phyloP scores from a whole-genome alignment of 176 grass and related monocot genomes.

The Ensete glaucum region DNA sequence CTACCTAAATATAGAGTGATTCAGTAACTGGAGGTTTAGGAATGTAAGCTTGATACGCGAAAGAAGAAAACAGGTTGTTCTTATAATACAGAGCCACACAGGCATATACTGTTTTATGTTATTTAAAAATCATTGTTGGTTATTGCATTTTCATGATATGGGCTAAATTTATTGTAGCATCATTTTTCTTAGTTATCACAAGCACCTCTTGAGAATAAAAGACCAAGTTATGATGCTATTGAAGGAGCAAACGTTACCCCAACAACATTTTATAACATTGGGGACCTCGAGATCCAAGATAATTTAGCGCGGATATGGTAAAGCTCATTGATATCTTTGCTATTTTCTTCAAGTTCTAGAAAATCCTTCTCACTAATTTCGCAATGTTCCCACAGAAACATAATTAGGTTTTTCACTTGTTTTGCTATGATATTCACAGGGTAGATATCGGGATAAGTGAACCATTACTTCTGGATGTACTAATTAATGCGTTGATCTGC shows the following conservation, averaged over 20 bases:
- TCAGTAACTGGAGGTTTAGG: neutral
- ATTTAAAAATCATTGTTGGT: neutral
- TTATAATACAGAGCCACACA: no score
- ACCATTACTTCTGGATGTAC: slow-evolving; percentile 70
- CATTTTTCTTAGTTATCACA: slow-evolving; percentile 45
- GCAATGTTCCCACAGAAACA: neutral
- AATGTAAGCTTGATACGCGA: neutral
- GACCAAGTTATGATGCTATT: slow-evolving; percentile 69
- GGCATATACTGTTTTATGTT: neutral
- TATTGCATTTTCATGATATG: neutral
- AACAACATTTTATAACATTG: slow-evolving; percentile 88
- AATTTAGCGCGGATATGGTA: slow-evolving; percentile 90
- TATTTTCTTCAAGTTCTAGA: neutral
- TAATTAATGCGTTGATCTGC: slow-evolving; percentile 62
- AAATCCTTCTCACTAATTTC: slow-evolving; percentile 15
- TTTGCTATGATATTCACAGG: slow-evolving; percentile 52
- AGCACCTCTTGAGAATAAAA: slow-evolving; percentile 64
- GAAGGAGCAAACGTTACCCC: slow-evolving; percentile 67
- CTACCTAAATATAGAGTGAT: neutral
- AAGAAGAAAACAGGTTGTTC: neutral
- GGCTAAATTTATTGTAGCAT: neutral
- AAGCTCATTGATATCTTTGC: neutral
- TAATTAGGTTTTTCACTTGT: neutral
- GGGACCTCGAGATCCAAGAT: slow-evolving; percentile 92
- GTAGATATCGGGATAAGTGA: slow-evolving; percentile 88